Evolutionary conservation across 208 protist genomes (phyloP), one percentile per base, ranked within the genome.

Genomic region (Trypanosoma brucei): DNA sequence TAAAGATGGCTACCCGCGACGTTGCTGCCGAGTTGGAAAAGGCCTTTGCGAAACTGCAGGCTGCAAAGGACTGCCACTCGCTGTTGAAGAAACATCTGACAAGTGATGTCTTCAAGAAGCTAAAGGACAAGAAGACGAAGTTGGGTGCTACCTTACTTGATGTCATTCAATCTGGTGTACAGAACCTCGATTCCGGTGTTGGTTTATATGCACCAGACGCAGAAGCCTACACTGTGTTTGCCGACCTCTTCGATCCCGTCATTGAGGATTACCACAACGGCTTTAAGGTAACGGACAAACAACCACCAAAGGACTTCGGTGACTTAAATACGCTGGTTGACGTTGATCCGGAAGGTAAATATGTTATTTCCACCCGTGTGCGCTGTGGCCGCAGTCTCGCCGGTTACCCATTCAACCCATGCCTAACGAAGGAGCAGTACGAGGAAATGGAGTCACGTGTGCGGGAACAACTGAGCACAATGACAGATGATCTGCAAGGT

Each of bases 261-360:
- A 82, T 84, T 54, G 70, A 74, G 45, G 76, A 75, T 45, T 70
- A 79, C 59, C 78, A 84, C 71, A 45, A 79, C 33, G 77, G 73
- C n/a, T 81, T 82, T 49, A 72, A 70, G 53, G 59, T 70, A 9
- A 55, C 76, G 3, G 78, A 72, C 61, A 79, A 66, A 9, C 78
- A 84, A 40, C 75, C 75, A 22, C 31, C 75, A n/a, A 78, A 82
- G 70, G 30, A 77, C 35, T 76, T 79, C 51, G 65, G 75, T 40
- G 50, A 68, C 49, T 49, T 82, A 33, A 44, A 53, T 34, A 53
- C 62, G 37, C 57, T 68, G 13, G 54, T 58, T 14, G 68, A 80
- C 38, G 59, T 82, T 35, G 76, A 82, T 48, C 76, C 76, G 8
- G 75, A 77, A 30, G 66, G 66, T 48, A 73, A 82, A 62, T 83